Evolutionary conservation across 805 yeast species (phyloP).

Genomic region (Candida peoriensis): DNA sequence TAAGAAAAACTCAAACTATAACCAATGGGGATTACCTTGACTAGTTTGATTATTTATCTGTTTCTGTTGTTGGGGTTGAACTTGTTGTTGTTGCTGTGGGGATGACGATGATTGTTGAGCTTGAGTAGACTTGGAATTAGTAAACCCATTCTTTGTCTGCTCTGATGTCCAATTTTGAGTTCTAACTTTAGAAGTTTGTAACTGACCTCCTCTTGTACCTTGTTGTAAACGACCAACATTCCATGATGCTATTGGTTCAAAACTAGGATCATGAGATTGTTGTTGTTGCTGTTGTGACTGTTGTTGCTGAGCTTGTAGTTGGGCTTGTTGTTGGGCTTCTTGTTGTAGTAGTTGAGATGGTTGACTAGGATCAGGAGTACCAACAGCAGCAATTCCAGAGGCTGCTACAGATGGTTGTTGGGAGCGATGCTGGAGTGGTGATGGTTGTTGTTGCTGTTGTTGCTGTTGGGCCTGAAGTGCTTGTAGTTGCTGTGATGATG

Average conservation of each 20-base stretch:
- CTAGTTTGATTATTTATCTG: background rate
- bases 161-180: constrained; percentile 1
- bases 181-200: background rate
- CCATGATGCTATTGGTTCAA: constrained; percentile 3
- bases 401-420: constrained; percentile 17
- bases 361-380: too few species aligned
- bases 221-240: constrained; percentile 1
- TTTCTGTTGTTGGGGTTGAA: background rate
- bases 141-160: background rate
- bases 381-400: too few species aligned
- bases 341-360: constrained; percentile 5
- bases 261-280: background rate
- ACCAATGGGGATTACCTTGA: constrained; percentile 2
- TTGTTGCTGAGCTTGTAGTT: constrained; percentile 1
- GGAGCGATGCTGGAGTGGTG: constrained; percentile 11
- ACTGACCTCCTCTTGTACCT: background rate
- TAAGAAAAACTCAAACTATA: too few species aligned
- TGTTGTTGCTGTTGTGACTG: constrained; percentile 11
- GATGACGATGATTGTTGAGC: background rate
- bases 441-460: constrained; percentile 17
- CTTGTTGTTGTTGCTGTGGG: background rate
- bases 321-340: constrained; percentile 6
- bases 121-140: background rate
- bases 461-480: constrained; percentile 10
- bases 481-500: constrained; percentile 10